Percentiles rank a stretch among this genome's conserved stretches.
phyloP scores from a whole-genome alignment of 2,329 filamentous ascomycete genomes.

The Chrysoporthe deuterocubensis region DNA sequence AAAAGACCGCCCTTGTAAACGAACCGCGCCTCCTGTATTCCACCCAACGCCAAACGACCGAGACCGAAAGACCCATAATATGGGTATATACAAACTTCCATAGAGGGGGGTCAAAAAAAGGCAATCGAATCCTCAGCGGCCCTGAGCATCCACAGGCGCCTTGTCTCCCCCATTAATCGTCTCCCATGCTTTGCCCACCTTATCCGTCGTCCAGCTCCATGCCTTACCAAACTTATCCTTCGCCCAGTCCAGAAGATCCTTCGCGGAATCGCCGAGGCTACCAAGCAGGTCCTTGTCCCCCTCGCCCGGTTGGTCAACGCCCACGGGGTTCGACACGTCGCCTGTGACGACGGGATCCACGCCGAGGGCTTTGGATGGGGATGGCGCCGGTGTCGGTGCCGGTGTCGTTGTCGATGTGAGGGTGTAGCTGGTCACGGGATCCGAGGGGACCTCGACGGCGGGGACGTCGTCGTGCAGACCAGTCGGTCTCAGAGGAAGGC shows the following conservation, averaged over 20 bases:
- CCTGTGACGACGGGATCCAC: slow-evolving; percentile 32
- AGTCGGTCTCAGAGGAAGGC: slow-evolving; percentile 67
- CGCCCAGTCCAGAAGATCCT: slow-evolving; percentile 57
- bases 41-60: background rate
- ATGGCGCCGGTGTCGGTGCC: slow-evolving; percentile 21
- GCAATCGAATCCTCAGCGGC: background rate
- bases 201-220: slow-evolving; percentile 55
- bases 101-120: background rate
- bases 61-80: background rate
- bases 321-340: slow-evolving; percentile 33
- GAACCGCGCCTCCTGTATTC: background rate
- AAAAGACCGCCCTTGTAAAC: background rate
- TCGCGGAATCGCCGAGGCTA: slow-evolving; percentile 35
- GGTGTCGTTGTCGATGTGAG: slow-evolving; percentile 22
- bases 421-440: slow-evolving; percentile 49
- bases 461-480: slow-evolving; percentile 63
- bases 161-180: slow-evolving; percentile 42
- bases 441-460: slow-evolving; percentile 53
- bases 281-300: slow-evolving; percentile 37
- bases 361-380: slow-evolving; percentile 27
- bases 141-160: background rate
- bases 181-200: slow-evolving; percentile 51
- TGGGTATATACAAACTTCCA: background rate
- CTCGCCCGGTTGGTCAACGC: slow-evolving; percentile 32
- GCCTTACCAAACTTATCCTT: slow-evolving; percentile 50